Conservation (phyloP, 441 rosid genomes). For the Gossypium laxum region DNA sequence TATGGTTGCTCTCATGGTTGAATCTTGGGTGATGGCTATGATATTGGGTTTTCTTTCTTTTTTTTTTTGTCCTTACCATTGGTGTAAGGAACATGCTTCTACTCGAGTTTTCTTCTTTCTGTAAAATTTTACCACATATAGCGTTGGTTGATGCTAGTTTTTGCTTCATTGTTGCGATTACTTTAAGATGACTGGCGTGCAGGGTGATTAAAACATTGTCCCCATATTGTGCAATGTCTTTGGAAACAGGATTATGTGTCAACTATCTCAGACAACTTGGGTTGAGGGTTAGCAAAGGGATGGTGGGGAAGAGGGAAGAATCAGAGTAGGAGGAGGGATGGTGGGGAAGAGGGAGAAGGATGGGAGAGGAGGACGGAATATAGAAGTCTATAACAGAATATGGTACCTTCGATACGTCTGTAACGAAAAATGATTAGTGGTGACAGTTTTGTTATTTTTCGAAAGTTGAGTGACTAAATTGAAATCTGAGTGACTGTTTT, state of each 20-base stretch:
- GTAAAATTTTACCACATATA: background rate
- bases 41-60: background rate
- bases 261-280: slow-evolving; percentile 79
- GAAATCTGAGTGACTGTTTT: too few relatives aligned
- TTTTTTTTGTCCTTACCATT: background rate
- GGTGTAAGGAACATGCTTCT: background rate
- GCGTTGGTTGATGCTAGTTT: background rate
- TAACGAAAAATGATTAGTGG: too few relatives aligned
- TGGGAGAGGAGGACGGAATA: too few relatives aligned
- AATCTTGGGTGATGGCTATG: background rate
- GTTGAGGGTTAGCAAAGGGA: too few relatives aligned
- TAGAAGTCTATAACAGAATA: too few relatives aligned
- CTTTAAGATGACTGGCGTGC: background rate
- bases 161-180: background rate
- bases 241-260: slow-evolving; percentile 77
- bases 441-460: too few relatives aligned
- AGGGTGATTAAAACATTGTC: slow-evolving; percentile 6
- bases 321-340: too few relatives aligned
- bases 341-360: too few relatives aligned
- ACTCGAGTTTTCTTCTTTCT: background rate
- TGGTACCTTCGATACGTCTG: too few relatives aligned
- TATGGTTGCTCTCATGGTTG: background rate
- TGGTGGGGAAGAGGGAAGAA: too few relatives aligned
- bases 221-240: slow-evolving; percentile 9
- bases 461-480: too few relatives aligned